Percentiles rank a stretch among this genome's conserved stretches.
Conservation (phyloP, 192 early-diverging fungal species). For the Neocallimastix lanati region DNA sequence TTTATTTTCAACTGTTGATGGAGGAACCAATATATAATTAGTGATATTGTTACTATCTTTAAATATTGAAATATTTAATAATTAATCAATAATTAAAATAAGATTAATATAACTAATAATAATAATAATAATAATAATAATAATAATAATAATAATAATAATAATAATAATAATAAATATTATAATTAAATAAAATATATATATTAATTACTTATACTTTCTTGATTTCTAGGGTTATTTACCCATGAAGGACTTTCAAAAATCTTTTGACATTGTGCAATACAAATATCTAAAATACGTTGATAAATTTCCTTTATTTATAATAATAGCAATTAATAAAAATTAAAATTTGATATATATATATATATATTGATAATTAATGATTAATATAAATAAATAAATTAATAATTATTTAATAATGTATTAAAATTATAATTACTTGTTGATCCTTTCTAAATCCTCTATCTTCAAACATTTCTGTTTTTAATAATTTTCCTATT, state of each 20-base stretch:
- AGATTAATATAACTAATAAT: too few species aligned
- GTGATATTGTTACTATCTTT: not conserved
- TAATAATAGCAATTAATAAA: too few species aligned
- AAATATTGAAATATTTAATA: too few species aligned
- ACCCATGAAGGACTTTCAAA: not conserved
- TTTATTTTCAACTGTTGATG: not conserved
- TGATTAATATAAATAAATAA: too few species aligned
- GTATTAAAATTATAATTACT: slow-evolving; percentile 15
- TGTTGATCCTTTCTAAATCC: slow-evolving; percentile 35
- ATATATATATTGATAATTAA: too few species aligned
- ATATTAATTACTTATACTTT: not conserved
- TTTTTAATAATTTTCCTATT: slow-evolving; percentile 24
- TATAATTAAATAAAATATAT: not conserved
- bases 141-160: too few species aligned
- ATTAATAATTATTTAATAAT: too few species aligned
- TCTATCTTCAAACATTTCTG: slow-evolving; percentile 36
- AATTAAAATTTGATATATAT: too few species aligned
- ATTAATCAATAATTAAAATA: too few species aligned
- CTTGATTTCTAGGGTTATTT: not conserved
- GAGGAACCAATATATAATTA: not conserved
- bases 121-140: too few species aligned
- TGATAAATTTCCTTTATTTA: not conserved
- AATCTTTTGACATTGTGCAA: not conserved
- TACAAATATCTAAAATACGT: not conserved
- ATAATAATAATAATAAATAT: not conserved